Conservation (phyloP, 2,329 filamentous ascomycete species). For the Fusarium aywerte region DNA sequence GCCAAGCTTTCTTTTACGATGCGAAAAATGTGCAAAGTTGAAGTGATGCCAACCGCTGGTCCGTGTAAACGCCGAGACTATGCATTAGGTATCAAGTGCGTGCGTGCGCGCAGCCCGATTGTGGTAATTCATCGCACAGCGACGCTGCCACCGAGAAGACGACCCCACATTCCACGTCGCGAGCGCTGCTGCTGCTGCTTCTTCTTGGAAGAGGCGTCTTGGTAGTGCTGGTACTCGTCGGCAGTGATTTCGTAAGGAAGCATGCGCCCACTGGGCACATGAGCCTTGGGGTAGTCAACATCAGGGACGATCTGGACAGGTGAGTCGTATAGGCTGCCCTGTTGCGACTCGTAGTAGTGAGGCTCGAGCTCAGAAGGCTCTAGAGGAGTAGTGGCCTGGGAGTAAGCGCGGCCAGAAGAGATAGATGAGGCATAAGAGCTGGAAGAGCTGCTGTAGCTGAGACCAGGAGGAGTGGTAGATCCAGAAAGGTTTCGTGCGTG, state of each 20-base stretch:
- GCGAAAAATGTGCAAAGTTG: constrained; percentile 31
- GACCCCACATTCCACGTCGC: constrained; percentile 62
- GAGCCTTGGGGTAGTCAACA: constrained; percentile 53
- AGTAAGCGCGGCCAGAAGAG: constrained; percentile 60
- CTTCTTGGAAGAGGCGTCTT: constrained; percentile 61
- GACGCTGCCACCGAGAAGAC: constrained; percentile 62
- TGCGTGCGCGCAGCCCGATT: constrained; percentile 1
- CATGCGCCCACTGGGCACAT: constrained; percentile 49
- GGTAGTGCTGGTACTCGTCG: constrained; percentile 62
- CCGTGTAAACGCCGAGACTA: constrained; percentile 38
- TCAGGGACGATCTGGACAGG: constrained; percentile 60
- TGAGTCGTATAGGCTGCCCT: constrained; percentile 61
- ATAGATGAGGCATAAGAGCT: constrained; percentile 62
- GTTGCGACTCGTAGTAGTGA: constrained; percentile 53
- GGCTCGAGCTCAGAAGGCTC: constrained; percentile 56
- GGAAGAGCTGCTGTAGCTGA: constrained; percentile 61
- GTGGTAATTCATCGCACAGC: constrained; percentile 51
- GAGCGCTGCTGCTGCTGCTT: constrained; percentile 59
- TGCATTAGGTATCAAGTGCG: constrained; percentile 32
- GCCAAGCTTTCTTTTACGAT: constrained; percentile 40
- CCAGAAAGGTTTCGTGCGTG: constrained; percentile 54
- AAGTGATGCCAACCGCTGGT: constrained; percentile 38
- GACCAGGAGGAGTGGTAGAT: constrained; percentile 56
- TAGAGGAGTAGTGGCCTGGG: constrained; percentile 64
- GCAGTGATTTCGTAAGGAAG: constrained; percentile 67